Percentiles rank a stretch among this genome's conserved stretches.
phyloP scores from a whole-genome alignment of 164 flowering plant species.

The Stephania yunnanensis region DNA sequence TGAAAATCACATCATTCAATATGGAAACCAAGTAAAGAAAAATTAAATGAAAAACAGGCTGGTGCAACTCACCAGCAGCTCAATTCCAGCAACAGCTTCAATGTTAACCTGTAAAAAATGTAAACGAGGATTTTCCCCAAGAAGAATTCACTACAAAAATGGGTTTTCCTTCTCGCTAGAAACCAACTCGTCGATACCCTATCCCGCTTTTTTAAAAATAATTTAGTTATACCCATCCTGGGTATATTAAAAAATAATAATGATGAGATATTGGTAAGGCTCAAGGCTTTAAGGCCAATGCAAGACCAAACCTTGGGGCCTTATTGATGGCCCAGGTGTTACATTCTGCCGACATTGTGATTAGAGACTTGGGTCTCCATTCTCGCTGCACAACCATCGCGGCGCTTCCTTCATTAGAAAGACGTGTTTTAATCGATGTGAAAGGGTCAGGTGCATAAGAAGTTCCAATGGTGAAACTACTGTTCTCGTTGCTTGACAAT shows the following conservation, averaged over 20 bases:
- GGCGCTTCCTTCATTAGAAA: constrained; percentile 40
- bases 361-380: constrained; percentile 74
- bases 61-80: not conserved
- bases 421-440: constrained; percentile 47
- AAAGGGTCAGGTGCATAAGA: constrained; percentile 44
- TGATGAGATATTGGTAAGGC: not conserved
- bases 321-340: constrained; percentile 36
- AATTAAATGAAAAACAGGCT: not conserved
- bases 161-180: constrained; percentile 18
- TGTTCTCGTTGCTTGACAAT: constrained; percentile 42
- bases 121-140: not conserved
- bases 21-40: not conserved
- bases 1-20: no score
- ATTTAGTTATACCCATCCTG: constrained; percentile 11
- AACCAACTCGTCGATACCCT: constrained; percentile 3
- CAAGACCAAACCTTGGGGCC: constrained; percentile 53
- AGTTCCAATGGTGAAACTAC: constrained; percentile 57
- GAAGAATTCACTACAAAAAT: constrained; percentile 16
- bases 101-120: not conserved
- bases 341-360: constrained; percentile 59
- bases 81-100: not conserved
- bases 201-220: not conserved
- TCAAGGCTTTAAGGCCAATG: constrained; percentile 70
- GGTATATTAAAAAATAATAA: constrained; percentile 8
- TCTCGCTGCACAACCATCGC: constrained; percentile 49